phyloP scores from a whole-genome alignment of 495 filamentous ascomycete species.

The Echria macrotheca region DNA sequence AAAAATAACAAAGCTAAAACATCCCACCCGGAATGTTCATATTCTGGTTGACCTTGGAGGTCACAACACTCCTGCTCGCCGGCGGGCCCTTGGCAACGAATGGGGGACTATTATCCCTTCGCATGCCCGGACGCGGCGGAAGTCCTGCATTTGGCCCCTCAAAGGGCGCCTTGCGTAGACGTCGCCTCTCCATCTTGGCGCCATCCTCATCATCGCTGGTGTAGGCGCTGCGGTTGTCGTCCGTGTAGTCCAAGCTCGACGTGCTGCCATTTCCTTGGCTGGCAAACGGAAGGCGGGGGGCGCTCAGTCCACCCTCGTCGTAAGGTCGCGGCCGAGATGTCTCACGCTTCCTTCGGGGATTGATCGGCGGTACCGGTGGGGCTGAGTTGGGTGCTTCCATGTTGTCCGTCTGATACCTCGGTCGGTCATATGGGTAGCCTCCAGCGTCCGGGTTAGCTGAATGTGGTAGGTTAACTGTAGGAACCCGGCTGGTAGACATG shows the following conservation, averaged over 20 bases:
- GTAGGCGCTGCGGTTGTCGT: conserved; percentile 42
- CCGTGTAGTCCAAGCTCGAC: conserved; percentile 14
- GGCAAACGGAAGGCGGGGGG: conserved; percentile 19
- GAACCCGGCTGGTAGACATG: conserved; percentile 69
- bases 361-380: conserved; percentile 64
- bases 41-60: conserved; percentile 27
- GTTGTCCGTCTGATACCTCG: conserved; percentile 38
- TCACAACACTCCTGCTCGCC: conserved; percentile 26
- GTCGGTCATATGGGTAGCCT: conserved; percentile 24
- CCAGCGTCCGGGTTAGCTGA: conserved; percentile 10
- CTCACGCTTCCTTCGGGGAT: conserved; percentile 59
- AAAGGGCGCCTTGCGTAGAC: conserved; percentile 44
- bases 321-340: conserved; percentile 49
- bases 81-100: conserved; percentile 27
- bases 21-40: conserved; percentile 39
- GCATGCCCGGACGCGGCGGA: conserved; percentile 36
- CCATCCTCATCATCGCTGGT: conserved; percentile 47
- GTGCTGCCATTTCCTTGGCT: conserved; percentile 18
- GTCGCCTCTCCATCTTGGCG: conserved; percentile 33
- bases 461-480: conserved; percentile 56
- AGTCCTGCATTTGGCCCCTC: conserved; percentile 38
- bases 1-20: conserved; percentile 45
- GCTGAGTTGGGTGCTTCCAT: conserved; percentile 22
- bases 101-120: conserved; percentile 37
- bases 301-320: conserved; percentile 36